These are phyloP conservation scores for Aspergillus hancockii DNA, from an alignment of 495 filamentous ascomycete genomes.

Conservation along the genomic window DNA sequence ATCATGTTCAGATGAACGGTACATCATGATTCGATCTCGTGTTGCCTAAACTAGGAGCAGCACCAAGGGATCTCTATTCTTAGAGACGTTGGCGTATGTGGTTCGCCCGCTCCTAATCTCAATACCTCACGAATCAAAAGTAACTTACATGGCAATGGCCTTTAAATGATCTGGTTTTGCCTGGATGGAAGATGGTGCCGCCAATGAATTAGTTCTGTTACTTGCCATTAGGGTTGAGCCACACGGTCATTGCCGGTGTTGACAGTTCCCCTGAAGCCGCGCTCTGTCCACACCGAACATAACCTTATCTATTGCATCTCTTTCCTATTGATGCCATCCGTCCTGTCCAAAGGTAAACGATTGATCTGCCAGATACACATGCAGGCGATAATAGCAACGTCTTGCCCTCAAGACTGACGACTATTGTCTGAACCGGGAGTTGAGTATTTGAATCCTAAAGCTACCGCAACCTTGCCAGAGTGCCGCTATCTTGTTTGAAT, in stretches of 20 bases:
- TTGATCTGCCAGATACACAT: no score
- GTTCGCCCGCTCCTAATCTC: no score
- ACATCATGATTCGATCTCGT: neutral
- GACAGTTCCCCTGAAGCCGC: neutral
- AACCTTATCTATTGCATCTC: neutral
- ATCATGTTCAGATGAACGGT: neutral
- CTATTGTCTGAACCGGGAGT: no score
- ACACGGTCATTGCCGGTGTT: neutral
- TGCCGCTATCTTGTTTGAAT: no score
- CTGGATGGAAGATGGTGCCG: neutral
- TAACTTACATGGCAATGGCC: neutral
- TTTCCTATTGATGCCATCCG: neutral
- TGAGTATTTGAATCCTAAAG: no score
- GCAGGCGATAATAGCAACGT: no score
- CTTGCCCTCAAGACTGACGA: no score
- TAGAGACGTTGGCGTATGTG: neutral
- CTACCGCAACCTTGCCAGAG: no score
- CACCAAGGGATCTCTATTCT: neutral
- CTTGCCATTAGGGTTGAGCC: neutral
- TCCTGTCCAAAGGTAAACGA: neutral
- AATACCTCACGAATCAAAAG: neutral
- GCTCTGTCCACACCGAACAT: neutral
- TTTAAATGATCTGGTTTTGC: neutral
- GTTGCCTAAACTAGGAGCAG: neutral
- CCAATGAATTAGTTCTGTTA: neutral